phyloP scores from a whole-genome alignment of 768 basidiomycete genomes.

The Trametes sanguinea region DNA sequence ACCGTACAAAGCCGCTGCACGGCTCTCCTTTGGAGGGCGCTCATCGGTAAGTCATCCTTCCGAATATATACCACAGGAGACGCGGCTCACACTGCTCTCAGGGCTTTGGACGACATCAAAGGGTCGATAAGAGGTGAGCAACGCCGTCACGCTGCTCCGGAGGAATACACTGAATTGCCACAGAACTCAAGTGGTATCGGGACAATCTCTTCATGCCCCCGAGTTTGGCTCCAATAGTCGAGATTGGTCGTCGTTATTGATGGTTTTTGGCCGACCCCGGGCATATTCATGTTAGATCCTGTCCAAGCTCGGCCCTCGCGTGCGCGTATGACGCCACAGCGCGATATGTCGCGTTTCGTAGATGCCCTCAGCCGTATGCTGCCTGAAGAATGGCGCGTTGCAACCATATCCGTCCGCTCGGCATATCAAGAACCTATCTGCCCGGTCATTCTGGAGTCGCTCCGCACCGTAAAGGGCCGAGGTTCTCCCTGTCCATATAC shows the following conservation, averaged over 20 bases:
- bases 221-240: slow-evolving; percentile 12
- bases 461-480: no score
- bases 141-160: not conserved
- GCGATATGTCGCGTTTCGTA: no score
- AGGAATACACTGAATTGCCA: not conserved
- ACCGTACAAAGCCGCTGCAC: slow-evolving; percentile 35
- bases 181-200: slow-evolving; percentile 82
- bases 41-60: slow-evolving; percentile 55
- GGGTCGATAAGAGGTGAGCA: slow-evolving; percentile 68
- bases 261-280: not conserved
- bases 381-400: no score
- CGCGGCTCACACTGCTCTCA: slow-evolving; percentile 32
- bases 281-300: no score
- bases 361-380: no score
- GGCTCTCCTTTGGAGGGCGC: slow-evolving; percentile 30
- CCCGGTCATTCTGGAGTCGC: no score
- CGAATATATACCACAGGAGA: not conserved
- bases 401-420: no score
- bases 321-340: no score
- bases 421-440: no score
- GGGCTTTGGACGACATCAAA: slow-evolving; percentile 82
- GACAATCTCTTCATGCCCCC: slow-evolving; percentile 59
- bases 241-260: slow-evolving; percentile 18
- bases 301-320: no score
- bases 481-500: no score